Base-by-base conservation (phyloP, 495 filamentous ascomycete genomes). In the Polyplosphaeria fusca region DNA sequence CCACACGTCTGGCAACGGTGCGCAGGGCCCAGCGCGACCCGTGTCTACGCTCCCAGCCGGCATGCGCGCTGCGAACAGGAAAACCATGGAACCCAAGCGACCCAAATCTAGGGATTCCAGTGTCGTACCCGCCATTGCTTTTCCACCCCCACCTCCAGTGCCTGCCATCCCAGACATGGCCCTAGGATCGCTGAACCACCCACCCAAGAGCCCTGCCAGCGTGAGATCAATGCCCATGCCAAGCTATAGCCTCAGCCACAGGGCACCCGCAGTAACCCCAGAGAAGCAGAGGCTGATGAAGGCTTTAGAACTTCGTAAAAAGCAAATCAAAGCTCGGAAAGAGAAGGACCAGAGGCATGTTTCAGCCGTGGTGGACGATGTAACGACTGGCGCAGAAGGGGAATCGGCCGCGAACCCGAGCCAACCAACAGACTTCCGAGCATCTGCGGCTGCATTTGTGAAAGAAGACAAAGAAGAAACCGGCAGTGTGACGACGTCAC, bases 211-310 rank as follows among this genome's bases (percentile, higher is more conserved):
- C 56, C 80, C 81, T 28, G 79, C 79, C 20, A 69, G 66, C 69
- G 65, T 68, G 18, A 65, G 62, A 48, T 74, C 73, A 39, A 52
- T 75, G 52, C 74, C 75, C 35, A 68, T 78, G 62, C n/a, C n/a
- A n/a, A n/a, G n/a, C n/a, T 67, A 75, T 67, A 39, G 37, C 46
- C 35, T 38, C 16, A 28, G 58, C 68, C 25, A 64, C 69, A 26
- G 63, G 56, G 79, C 82, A 12, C 78, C 79, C 25, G 78, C 81
- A 14, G 83, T 94, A 66, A 92, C 89, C 0, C 87, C 89, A 0
- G 93, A 97, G 68, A 96, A 95, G 69, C 82, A 87, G 61, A 80
- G 91, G 58, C 75, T 98, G 55, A 88, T 95, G 89, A 96, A 92
- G 74, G 92, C 93, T 4, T 77, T 96, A 69, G 86, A 97, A 61